phyloP scores from a whole-genome alignment of 106 monocot genomes.

The Acorus calamus region DNA sequence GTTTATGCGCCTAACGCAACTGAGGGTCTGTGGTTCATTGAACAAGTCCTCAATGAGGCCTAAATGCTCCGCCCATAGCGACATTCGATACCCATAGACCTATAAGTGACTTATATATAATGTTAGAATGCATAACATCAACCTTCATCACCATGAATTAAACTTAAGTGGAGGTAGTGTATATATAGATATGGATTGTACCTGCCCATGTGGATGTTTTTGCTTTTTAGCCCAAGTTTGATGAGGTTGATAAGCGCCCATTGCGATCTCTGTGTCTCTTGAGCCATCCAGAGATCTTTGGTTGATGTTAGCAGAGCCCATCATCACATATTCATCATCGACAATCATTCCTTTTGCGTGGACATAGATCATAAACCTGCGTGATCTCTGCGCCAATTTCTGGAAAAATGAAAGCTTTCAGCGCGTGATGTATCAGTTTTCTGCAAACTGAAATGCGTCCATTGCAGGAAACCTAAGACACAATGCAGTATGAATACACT shows the following conservation, averaged over 20 bases:
- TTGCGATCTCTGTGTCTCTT: conserved; percentile 62
- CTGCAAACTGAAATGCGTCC: too few species aligned
- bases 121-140: background rate
- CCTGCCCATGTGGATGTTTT: conserved; percentile 40
- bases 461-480: too few species aligned
- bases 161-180: too few species aligned
- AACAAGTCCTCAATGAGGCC: conserved; percentile 54
- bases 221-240: conserved; percentile 18
- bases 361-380: conserved; percentile 84
- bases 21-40: conserved; percentile 27
- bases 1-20: conserved; percentile 59
- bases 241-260: conserved; percentile 57
- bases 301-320: conserved; percentile 62
- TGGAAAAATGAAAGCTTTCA: conserved; percentile 6
- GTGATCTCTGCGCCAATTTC: conserved; percentile 26
- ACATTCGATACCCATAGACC: conserved; percentile 88
- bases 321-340: conserved; percentile 50
- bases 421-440: too few species aligned
- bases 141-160: too few species aligned
- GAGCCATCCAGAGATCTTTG: conserved; percentile 54
- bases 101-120: conserved; percentile 7
- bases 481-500: too few species aligned
- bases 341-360: conserved; percentile 59
- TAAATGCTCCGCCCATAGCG: conserved; percentile 84
- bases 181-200: background rate